Evolutionary conservation across 768 basidiomycete genomes (phyloP).

Genomic region (Mycena kentingensis): DNA sequence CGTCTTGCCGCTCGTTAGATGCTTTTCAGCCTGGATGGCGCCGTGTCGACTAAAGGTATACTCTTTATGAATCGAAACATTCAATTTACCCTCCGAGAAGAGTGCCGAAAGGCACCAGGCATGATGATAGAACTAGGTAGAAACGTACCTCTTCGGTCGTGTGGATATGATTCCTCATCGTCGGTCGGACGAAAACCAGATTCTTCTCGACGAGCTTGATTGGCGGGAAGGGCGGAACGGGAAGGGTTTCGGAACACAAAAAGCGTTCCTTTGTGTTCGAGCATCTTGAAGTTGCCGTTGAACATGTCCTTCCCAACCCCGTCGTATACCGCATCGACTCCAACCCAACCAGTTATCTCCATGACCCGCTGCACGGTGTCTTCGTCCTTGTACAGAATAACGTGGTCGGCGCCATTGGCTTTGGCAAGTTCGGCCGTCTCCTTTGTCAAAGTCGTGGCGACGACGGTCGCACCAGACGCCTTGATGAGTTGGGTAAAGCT

Average conservation of each 20-base stretch:
- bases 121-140: constrained; percentile 64
- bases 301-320: constrained; percentile 97
- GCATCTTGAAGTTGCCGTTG: constrained; percentile 77
- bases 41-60: constrained; percentile 87
- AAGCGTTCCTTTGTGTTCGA: constrained; percentile 85
- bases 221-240: constrained; percentile 70
- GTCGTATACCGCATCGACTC: constrained; percentile 87
- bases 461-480: constrained; percentile 80
- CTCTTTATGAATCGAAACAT: constrained; percentile 69
- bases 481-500: constrained; percentile 69
- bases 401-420: constrained; percentile 80
- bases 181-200: constrained; percentile 71
- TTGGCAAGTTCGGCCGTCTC: constrained; percentile 85
- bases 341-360: constrained; percentile 75
- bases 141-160: constrained; percentile 81
- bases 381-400: constrained; percentile 78
- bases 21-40: constrained; percentile 72
- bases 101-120: constrained; percentile 62
- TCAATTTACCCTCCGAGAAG: constrained; percentile 59
- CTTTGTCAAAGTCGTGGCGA: constrained; percentile 86
- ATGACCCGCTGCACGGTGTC: constrained; percentile 73
- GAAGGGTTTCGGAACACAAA: constrained; percentile 92
- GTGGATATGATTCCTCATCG: constrained; percentile 69
- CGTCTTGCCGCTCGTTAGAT: constrained; percentile 76
- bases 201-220: constrained; percentile 81